These are phyloP conservation scores for Pseudisothecium myosuroides DNA, from an alignment of 225 moss, liverwort and hornwort species.

Conservation along the genomic window DNA sequence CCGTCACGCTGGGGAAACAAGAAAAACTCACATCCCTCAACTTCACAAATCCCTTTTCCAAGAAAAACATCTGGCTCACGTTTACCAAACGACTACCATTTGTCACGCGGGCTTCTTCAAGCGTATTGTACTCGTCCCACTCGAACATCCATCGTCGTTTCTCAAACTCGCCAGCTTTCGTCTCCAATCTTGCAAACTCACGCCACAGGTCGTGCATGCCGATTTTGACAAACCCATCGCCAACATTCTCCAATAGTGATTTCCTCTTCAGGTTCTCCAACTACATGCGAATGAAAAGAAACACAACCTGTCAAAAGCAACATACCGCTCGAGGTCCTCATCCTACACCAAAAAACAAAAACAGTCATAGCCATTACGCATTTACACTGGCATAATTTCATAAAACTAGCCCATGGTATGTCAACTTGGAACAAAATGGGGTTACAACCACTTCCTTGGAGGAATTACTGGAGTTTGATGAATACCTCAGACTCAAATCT, in stretches of 20 bases:
- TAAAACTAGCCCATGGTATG: fast-evolving
- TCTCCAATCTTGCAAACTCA: background rate
- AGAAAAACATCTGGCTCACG: too few species aligned
- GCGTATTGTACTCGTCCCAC: fast-evolving
- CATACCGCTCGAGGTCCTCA: fast-evolving
- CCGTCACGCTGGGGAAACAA: too few species aligned
- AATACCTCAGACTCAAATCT: background rate
- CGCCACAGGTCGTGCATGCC: fast-evolving
- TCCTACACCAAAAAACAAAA: too few species aligned
- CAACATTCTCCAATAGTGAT: background rate
- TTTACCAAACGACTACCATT: too few species aligned
- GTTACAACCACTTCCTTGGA: fast-evolving
- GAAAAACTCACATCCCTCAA: too few species aligned
- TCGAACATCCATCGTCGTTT: background rate
- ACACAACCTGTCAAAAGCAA: fast-evolving
- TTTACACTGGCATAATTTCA: fast-evolving
- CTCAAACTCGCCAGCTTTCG: background rate
- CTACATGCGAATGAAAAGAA: background rate
- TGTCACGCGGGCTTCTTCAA: too few species aligned
- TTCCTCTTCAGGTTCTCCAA: background rate
- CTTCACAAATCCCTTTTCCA: too few species aligned
- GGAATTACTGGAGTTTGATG: fast-evolving
- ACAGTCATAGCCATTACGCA: fast-evolving
- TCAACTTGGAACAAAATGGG: fast-evolving
- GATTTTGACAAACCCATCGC: fast-evolving